Evolutionary conservation across 2,329 filamentous ascomycete genomes (phyloP), one percentile per base, ranked within the genome.

Genomic region (Calcarisporium arbuscula): DNA sequence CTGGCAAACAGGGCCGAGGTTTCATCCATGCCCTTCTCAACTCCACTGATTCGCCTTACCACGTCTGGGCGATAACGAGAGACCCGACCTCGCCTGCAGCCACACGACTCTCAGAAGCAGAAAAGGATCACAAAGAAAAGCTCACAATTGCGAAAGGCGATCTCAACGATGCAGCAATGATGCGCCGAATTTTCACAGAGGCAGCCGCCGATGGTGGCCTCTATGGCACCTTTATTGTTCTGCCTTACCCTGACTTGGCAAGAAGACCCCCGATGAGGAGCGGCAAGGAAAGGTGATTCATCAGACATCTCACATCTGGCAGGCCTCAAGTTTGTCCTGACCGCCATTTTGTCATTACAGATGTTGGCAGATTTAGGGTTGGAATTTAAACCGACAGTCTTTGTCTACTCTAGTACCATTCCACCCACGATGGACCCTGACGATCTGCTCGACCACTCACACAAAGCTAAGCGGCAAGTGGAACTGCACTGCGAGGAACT

Each of bases 191-290:
- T 19, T 38, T 38, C 17, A 9, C 25, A 1, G 16, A 38, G 25
- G 21, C 34, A 29, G 16, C 31, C 7, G 12, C 21, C 19, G 35
- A 15, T 30, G 28, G 35, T 4, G 35, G 30, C 20, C 29, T 38
- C 23, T 38, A 34, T 8, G 35, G 35, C 6, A 15, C 22, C 2
- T 38, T 38, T 11, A 19, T 29, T 9, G 35, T 38, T 4, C 17
- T 38, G 5, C 20, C 35, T 9, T 38, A 38, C 15, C 35, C 35
- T 8, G 35, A 31, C 35, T 38, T 26, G 35, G 35, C n/a, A 34
- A 38, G 4, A 34, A 38, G n/a, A 17, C 26, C 19, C 30, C 22
- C 6, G 35, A 38, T 4, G 35, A 38, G 17, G 20, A 34, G 15
- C 34, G 18, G 9, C 35, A 38, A 30, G 35, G 35, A 16, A 38